Evolutionary conservation across 2,329 filamentous ascomycete genomes (phyloP), one percentile per base, ranked within the genome.

Genomic region (Sporothrix pallida): DNA sequence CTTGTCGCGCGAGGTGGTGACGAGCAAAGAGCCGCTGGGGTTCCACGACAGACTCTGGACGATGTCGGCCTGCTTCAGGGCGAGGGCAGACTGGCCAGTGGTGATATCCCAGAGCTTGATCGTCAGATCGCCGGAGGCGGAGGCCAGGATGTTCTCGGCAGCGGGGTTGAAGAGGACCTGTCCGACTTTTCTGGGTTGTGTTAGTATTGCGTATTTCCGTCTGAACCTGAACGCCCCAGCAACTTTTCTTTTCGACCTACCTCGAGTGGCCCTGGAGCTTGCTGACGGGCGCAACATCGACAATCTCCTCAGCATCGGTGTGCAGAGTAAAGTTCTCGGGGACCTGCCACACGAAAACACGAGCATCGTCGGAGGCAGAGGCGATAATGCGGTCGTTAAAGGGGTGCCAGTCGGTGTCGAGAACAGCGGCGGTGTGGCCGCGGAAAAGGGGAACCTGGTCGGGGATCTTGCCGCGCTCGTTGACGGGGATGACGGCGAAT

Each of bases 381-480:
- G 95, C 94, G 80, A 99, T 91, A 79, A 99, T 84, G 75, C 89
- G 91, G 82, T 99, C 95, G 84, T 99, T 94, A 86, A 98, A 98
- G 26, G 96, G 96, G 82, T 94, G 95, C 95, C 95, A 99, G 86
- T 99, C 96, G 77, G 95, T 98, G 83, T 99, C 96, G 80, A 99
- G 89, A 70, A 99, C 96, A 74, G 95, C 91, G 69, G 94, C 94
- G 60, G 96, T 99, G 83, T 99, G 96, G 75, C 96, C 96, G 78
- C 96, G 92, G 84, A 98, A 99, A 79, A 99, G 87, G 75, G 96
- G 96, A 78, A 99, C 92, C 80, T 93, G 91, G 81, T 98, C 96
- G 69, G 96, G 96, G 72, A 97, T 84, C 84, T 96, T 95, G 77
- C 96, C 96, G 79, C 89, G 91, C 87, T 99, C 95, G 78, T 91